Evolutionary conservation across 306 rosid genomes (phyloP), one percentile per base, ranked within the genome.

Genomic region (Prunus davidiana): DNA sequence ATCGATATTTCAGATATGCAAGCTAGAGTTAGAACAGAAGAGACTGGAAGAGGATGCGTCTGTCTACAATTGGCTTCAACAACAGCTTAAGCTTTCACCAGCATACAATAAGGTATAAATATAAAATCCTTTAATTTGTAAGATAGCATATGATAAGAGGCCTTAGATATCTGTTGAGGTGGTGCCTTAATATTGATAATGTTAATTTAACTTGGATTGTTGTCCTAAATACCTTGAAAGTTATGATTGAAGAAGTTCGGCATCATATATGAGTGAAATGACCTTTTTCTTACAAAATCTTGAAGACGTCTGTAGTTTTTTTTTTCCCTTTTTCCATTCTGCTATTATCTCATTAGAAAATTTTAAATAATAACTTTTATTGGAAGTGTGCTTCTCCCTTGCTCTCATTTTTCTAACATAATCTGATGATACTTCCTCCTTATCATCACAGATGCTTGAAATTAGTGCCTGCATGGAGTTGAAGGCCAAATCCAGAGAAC

Each of bases 71-170:
- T 92, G 90, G 82, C 95, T 95, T 72, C 96, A 92, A 88, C 91
- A 90, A 83, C 97, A 95, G 86, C 93, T 92, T 73, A 90, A 90
- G 84, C 93, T 92, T 76, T 95, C 95, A 41, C 97, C 97, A 7
- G 98, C 97, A 43, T 93, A 91, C 88, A 86, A 89, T 77, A 90
- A 90, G 97, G 98, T 94, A 79, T 28, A 57, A 24, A 30, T 80
- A 30, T 61, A 27, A 27, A 46, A 41, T 62, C 54, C 45, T 71
- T 38, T 52, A 3, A 3, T 0, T 25, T 34, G 4, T 56, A 20
- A 20, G 24, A 58, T 13, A 12, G 12, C 56, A 6, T 54, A 32
- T 1, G 49, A 49, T 16, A 9, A 28, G 28, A 18, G 10, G 34
- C 19, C 13, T 70, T 18, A n/a, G 63, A 70, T 45, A 19, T 71